Base-by-base conservation (phyloP, 805 yeast species). In the Metschnikowia similis region DNA sequence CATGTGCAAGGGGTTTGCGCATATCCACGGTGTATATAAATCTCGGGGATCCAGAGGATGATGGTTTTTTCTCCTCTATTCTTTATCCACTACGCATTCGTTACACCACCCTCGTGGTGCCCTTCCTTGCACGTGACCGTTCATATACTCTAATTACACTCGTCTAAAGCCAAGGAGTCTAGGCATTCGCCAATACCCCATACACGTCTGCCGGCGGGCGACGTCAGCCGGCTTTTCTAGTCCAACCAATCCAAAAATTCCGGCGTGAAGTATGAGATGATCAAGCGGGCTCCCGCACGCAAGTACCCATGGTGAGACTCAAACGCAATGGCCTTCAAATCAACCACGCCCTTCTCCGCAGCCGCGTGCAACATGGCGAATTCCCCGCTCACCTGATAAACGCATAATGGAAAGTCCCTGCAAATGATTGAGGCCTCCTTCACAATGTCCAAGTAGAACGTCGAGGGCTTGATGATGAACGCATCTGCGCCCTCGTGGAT, bases 341-440 rank as follows among this genome's bases (percentile, higher is more conserved):
- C 97, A 53, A 85, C 87, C 52, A 91, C 79, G 35, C 96, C 96
- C 76, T 90, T 90, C 62, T 90, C 97, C 30, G 97, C 97, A 47
- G 97, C 98, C 7, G 99, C 99, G 64, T 91, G 96, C 56, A 94
- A 70, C 99, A 94, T 94, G 31, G 98, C 97, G 64, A 81, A 94
- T 70, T 94, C 99, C 37, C 99, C 99, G 65, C 92, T 83, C 26
- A 94, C 99, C 68, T 94, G 99, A 70, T 94, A 94, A 28, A 96
- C 91, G 62, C 96, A 89, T 47, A 94, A 74, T 28, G 99, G 99
- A 59, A 87, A 81, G 65, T 94, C 94, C 46, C 72, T 68, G 63
- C 96, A 88, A 47, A 91, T 76, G 60, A 80, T 83, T 35, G 91
- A 75, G 0, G 99, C 97, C 63, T 94, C 97, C 49, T 85, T 77